Evolutionary conservation across 169 alveolate species (phyloP).

Genomic region (Toxoplasma gondii): DNA sequence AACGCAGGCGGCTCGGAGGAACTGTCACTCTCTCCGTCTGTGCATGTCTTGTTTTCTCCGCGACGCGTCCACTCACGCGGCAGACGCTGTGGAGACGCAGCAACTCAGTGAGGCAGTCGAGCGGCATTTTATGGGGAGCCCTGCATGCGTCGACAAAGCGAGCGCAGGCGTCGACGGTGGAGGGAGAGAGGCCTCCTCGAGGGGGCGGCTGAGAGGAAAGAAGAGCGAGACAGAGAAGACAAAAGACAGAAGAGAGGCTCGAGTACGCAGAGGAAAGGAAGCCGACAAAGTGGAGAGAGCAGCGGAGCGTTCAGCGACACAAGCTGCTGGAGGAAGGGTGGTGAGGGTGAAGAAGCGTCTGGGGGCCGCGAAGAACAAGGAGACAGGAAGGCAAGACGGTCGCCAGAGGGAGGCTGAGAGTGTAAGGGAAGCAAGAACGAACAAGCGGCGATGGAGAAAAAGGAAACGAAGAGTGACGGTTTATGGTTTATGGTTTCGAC

Average conservation of each 20-base stretch:
- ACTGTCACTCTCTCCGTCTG: too few relatives aligned
- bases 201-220: neutral
- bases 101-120: neutral
- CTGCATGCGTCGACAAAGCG: neutral
- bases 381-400: neutral
- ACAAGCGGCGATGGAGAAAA: neutral
- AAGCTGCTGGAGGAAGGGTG: neutral
- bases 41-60: too few relatives aligned
- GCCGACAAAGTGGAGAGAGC: neutral
- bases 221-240: neutral
- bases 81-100: slow-evolving; percentile 6
- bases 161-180: neutral
- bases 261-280: neutral
- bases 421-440: neutral
- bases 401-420: neutral
- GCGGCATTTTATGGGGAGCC: neutral
- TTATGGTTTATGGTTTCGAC: neutral
- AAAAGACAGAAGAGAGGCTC: neutral
- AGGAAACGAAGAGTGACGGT: neutral
- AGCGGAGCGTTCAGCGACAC: neutral
- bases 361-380: neutral
- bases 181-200: neutral
- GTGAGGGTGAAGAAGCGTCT: neutral
- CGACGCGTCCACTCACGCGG: neutral
- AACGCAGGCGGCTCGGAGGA: too few relatives aligned